Conservation (phyloP, 2,329 filamentous ascomycete species). For the Colletotrichum sp. region DNA sequence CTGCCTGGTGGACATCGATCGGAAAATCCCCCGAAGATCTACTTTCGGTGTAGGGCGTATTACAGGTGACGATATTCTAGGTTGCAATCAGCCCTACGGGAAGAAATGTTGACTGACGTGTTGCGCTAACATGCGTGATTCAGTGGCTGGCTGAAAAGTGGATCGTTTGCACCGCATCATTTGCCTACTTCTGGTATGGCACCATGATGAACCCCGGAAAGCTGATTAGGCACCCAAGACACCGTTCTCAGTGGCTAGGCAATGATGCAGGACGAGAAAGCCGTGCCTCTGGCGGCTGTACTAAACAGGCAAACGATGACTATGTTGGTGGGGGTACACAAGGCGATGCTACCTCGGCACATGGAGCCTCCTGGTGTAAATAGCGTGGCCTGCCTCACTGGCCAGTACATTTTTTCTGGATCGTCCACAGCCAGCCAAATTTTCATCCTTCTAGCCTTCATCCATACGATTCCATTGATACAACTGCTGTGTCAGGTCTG, state of each 20-base stretch:
- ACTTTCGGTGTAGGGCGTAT: not conserved
- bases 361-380: not conserved
- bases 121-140: not conserved
- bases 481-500: not conserved
- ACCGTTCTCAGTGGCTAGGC: not conserved
- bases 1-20: not conserved
- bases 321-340: not conserved
- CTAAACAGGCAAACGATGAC: not conserved
- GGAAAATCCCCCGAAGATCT: not conserved
- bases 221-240: not conserved
- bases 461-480: not conserved
- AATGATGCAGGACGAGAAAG: not conserved
- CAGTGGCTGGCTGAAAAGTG: not conserved
- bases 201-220: not conserved
- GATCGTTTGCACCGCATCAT: not conserved
- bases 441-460: not conserved
- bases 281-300: not conserved
- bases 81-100: not conserved
- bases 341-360: not conserved
- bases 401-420: not conserved
- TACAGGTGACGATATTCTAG: not conserved
- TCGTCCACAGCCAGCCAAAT: not conserved
- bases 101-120: not conserved
- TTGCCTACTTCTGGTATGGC: not conserved
- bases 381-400: not conserved